phyloP scores from a whole-genome alignment of 352 stramenopile species.

The Blastocystis sp. region DNA sequence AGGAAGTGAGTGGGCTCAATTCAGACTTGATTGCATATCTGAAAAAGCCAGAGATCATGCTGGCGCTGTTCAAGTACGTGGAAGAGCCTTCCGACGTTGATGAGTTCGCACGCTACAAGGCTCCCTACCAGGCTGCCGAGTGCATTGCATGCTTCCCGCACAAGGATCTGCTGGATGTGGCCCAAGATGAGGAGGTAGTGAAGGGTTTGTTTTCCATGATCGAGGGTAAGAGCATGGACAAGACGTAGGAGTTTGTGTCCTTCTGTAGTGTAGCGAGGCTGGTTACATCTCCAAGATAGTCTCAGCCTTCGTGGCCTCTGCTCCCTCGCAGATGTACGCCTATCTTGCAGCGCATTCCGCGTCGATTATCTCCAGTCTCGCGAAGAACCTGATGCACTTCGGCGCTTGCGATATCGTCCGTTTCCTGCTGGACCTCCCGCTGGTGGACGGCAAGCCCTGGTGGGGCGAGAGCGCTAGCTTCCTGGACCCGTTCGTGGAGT shows the following conservation, averaged over 20 bases:
- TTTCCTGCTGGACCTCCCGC: constrained; percentile 48
- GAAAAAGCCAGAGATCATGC: constrained; percentile 35
- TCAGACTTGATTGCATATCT: constrained; percentile 14
- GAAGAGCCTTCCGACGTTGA: not conserved
- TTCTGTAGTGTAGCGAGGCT: not conserved
- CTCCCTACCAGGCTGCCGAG: constrained; percentile 44
- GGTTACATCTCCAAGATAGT: constrained; percentile 48
- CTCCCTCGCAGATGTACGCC: constrained; percentile 13
- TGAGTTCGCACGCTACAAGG: constrained; percentile 44
- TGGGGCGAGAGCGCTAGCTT: constrained; percentile 6
- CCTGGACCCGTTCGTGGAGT: constrained; percentile 28
- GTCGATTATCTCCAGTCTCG: not conserved
- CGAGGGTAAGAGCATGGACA: not conserved
- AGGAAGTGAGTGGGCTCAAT: constrained; percentile 43
- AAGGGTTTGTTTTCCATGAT: not conserved
- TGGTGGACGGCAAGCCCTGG: constrained; percentile 33
- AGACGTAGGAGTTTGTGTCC: not conserved
- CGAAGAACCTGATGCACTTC: constrained; percentile 33
- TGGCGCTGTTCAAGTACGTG: constrained; percentile 13
- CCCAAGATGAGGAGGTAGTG: not conserved
- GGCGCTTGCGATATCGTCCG: constrained; percentile 31
- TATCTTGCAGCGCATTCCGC: not conserved
- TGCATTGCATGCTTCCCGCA: not conserved
- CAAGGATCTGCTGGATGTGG: not conserved
- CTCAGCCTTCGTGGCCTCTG: constrained; percentile 1